Evolutionary conservation across 176 grass and related monocot species (phyloP), one percentile per base, ranked within the genome.

Genomic region (Carex kokanica): DNA sequence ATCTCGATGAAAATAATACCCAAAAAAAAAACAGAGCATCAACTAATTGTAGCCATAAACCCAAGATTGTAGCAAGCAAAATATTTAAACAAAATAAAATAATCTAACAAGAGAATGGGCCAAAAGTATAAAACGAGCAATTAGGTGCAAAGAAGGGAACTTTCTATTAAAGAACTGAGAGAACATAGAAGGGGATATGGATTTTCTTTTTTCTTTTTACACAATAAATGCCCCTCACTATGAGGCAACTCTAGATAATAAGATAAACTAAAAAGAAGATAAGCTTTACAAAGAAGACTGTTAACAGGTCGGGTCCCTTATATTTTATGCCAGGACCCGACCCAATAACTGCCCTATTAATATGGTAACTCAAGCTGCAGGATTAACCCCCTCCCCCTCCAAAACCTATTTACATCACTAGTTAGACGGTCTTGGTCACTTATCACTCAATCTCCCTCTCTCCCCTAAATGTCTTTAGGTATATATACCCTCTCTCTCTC

Each of bases 331-430:
- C 4, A 8, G 73, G 14, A 78, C 23, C 7, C 31, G 25, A 56
- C 51, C 51, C 7, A 7, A 56, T 74, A 52, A 29, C 73, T 14
- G 12, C 24, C 14, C 73, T 55, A 29, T 6, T 75, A 34, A 34
- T 38, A 75, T 10, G 65, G 65, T 32, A 71, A 56, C 13, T 18
- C 51, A 24, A 17, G 15, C 73, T 32, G 73, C 45, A 2, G 47
- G 47, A 78, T 78, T 78, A 56, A 32, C 31, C 7, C 5, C 18
- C 15, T 5, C 32, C 8, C 31, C 61, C 80, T 5, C 60, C 6
- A 78, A 29, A 32, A 78, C 73, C 73, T 78, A 78, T 78, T 78
- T 78, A 78, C 73, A 78, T 78, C 21, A 32, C 24, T 56, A 17
- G 73, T 81, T 67, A 82, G 60, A 47, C 16, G n/a, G 55, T 65